These are phyloP conservation scores for Knoxdaviesia proteae DNA, from an alignment of 2,329 filamentous ascomycete species.

Conservation along the genomic window DNA sequence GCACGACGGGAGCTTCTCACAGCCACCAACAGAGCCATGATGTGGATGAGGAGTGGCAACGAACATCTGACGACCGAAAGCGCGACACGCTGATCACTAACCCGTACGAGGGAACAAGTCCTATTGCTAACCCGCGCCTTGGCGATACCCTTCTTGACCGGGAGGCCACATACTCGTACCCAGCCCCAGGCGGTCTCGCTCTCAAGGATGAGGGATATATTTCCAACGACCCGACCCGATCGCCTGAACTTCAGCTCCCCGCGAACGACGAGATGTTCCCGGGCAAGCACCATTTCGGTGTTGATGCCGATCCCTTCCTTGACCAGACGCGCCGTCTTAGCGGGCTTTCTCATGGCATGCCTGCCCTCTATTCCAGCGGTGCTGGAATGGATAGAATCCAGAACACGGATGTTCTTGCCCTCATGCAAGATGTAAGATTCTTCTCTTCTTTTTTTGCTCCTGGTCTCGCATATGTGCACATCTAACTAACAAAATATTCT, in stretches of 20 bases:
- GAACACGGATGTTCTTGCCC: slow-evolving; percentile 84
- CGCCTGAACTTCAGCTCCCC: slow-evolving; percentile 22
- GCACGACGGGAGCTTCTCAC: slow-evolving; percentile 24
- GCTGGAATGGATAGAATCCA: slow-evolving; percentile 79
- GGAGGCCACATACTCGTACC: neutral
- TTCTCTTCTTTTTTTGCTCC: neutral
- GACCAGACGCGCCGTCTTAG: slow-evolving; percentile 50
- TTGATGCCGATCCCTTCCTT: slow-evolving; percentile 47
- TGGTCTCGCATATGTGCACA: no score
- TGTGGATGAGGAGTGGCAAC: slow-evolving; percentile 42
- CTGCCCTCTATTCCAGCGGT: slow-evolving; percentile 71
- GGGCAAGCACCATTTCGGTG: slow-evolving; percentile 27
- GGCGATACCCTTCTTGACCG: slow-evolving; percentile 17
- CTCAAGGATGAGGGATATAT: slow-evolving; percentile 68
- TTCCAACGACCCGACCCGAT: slow-evolving; percentile 44
- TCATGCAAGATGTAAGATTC: slow-evolving; percentile 76
- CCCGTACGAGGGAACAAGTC: slow-evolving; percentile 44
- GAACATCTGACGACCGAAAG: slow-evolving; percentile 40
- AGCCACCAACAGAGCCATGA: slow-evolving; percentile 34
- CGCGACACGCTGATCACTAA: slow-evolving; percentile 46
- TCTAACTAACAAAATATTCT: slow-evolving; percentile 5
- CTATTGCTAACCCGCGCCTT: slow-evolving; percentile 33
- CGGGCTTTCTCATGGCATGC: slow-evolving; percentile 80
- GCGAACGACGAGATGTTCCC: slow-evolving; percentile 14
- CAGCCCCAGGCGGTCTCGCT: no score